Conservation (phyloP, 1,284 basidiomycete species). For the Ustilago curta region DNA sequence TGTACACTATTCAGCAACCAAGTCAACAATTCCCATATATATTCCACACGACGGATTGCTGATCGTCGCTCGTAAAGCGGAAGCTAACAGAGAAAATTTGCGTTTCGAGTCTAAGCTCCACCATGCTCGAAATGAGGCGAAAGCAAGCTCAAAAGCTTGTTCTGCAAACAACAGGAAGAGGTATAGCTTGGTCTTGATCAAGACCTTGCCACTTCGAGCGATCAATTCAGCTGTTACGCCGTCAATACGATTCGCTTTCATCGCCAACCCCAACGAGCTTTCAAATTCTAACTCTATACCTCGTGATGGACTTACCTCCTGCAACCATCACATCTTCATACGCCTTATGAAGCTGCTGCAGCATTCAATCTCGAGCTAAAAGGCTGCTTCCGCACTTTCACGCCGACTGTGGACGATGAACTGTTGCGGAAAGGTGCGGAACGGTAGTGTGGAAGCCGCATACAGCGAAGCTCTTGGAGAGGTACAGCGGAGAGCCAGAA, state of each 20-base stretch:
- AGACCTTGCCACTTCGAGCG: neutral
- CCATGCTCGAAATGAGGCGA: neutral
- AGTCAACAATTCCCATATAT: neutral
- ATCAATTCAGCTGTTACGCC: neutral
- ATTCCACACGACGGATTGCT: neutral
- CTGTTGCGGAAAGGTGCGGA: conserved; percentile 3
- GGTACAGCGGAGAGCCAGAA: neutral
- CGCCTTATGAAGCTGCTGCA: neutral
- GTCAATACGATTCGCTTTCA: conserved; percentile 3
- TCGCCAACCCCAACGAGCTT: neutral
- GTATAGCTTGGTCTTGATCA: neutral
- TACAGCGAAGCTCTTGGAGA: conserved; percentile 4
- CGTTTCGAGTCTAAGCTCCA: neutral
- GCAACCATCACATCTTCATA: neutral
- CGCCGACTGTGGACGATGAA: neutral
- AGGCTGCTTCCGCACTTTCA: neutral
- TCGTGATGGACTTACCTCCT: neutral
- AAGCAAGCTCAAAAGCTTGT: neutral
- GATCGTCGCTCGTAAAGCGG: neutral
- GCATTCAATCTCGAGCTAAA: neutral
- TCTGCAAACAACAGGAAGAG: neutral
- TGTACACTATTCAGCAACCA: conserved; percentile 10
- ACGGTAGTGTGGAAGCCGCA: neutral
- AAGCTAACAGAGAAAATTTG: neutral
- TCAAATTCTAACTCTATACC: neutral